Evolutionary conservation across 345 rosid species (phyloP).

Genomic region (Linum lewisii): DNA sequence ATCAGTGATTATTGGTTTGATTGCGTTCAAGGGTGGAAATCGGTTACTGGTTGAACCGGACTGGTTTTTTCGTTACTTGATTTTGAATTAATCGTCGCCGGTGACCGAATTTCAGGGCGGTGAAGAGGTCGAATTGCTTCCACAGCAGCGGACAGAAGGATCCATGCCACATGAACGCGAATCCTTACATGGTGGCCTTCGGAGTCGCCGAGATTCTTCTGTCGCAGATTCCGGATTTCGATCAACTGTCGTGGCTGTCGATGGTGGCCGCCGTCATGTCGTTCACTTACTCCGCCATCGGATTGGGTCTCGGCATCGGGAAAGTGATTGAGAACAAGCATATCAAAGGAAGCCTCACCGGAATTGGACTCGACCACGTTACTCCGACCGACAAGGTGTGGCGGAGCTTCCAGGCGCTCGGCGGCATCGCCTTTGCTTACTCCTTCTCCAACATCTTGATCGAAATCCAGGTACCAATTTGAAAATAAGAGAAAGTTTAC

Average conservation of each 20-base stretch:
- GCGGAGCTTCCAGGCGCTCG: constrained; percentile 86
- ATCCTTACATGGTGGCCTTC: constrained; percentile 56
- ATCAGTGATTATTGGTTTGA: no score
- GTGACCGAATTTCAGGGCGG: constrained; percentile 37
- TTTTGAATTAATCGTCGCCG: neutral
- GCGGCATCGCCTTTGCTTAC: constrained; percentile 87
- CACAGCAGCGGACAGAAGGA: constrained; percentile 32
- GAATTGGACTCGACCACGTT: constrained; percentile 48
- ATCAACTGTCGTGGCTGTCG: constrained; percentile 89
- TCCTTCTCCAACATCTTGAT: constrained; percentile 73
- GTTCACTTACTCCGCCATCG: constrained; percentile 83
- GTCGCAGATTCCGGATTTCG: constrained; percentile 82
- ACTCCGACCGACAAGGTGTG: constrained; percentile 62
- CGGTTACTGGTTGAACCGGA: no score
- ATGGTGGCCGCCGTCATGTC: constrained; percentile 90
- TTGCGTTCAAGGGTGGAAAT: no score
- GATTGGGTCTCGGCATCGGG: constrained; percentile 72
- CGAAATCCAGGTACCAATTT: constrained; percentile 59
- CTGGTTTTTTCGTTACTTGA: neutral
- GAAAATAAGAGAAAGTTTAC: no score
- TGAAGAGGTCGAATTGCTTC: constrained; percentile 48
- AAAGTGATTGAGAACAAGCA: constrained; percentile 55
- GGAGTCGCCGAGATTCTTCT: constrained; percentile 44
- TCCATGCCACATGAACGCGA: constrained; percentile 44
- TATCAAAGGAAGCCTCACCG: constrained; percentile 63